These are phyloP conservation scores for Cladophialophora carrionii DNA, from an alignment of 2,329 filamentous ascomycete genomes.

Conservation along the genomic window DNA sequence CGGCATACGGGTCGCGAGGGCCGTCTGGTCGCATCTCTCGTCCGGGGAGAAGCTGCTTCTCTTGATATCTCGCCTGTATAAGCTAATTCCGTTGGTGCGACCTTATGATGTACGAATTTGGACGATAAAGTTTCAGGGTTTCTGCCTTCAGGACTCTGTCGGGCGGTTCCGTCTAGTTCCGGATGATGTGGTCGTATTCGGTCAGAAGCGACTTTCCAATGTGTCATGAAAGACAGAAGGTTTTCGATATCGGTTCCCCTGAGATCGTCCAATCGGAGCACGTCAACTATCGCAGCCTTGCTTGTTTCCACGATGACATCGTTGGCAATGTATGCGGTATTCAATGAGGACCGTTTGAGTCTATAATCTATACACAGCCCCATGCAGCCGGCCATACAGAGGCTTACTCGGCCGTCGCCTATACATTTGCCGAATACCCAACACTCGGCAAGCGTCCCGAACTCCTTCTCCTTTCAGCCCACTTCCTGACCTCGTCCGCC, in stretches of 20 bases:
- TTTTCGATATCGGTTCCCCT: neutral
- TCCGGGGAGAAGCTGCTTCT: neutral
- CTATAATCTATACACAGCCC: constrained; percentile 21
- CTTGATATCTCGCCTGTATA: neutral
- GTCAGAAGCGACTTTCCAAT: neutral
- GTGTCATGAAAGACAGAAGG: neutral
- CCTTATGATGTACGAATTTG: neutral
- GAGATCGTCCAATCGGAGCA: constrained; percentile 1
- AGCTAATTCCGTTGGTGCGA: neutral
- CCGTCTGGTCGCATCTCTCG: constrained; percentile 52
- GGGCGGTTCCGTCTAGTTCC: neutral
- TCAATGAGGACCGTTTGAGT: neutral
- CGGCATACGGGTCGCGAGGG: constrained; percentile 71
- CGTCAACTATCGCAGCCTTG: neutral
- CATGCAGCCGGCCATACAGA: neutral
- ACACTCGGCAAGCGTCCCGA: constrained; percentile 32
- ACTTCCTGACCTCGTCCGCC: constrained; percentile 90
- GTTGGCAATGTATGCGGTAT: neutral
- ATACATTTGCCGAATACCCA: constrained; percentile 38
- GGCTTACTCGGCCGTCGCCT: constrained; percentile 5
- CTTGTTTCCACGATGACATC: neutral
- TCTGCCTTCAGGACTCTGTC: neutral
- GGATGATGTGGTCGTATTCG: neutral
- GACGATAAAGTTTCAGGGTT: neutral
- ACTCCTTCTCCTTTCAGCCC: constrained; percentile 58